A percentile compares a stretch with the other conserved stretches of the same genome.
These are phyloP conservation scores for Inosperma sp. DNA, from an alignment of 768 basidiomycete species.

Conservation along the genomic window DNA sequence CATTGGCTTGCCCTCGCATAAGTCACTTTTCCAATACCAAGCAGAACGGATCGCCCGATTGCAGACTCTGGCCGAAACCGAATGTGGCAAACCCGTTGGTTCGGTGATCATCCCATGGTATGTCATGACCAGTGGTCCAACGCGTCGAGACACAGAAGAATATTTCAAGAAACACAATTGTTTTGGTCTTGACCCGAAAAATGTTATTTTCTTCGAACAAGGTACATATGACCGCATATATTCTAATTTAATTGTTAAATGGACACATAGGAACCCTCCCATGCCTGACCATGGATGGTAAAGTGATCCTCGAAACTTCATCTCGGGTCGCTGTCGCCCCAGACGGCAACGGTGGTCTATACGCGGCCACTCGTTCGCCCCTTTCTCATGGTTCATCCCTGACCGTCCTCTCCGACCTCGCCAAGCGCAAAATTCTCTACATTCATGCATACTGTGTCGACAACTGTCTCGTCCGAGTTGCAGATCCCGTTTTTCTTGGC, in stretches of 20 bases:
- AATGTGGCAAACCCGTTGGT: slow-evolving; percentile 46
- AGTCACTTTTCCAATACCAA: slow-evolving; percentile 93
- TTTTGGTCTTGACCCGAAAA: slow-evolving; percentile 76
- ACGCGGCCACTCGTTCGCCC: slow-evolving; percentile 85
- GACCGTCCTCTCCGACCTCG: slow-evolving; percentile 83
- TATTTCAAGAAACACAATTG: slow-evolving; percentile 75
- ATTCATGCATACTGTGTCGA: slow-evolving; percentile 97
- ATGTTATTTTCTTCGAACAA: slow-evolving; percentile 95
- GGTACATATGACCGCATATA: slow-evolving; percentile 44
- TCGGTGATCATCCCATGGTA: slow-evolving; percentile 90
- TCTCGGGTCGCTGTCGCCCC: slow-evolving; percentile 90
- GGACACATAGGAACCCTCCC: slow-evolving; percentile 77
- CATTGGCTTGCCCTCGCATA: slow-evolving; percentile 89
- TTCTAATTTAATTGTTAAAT: slow-evolving; percentile 7
- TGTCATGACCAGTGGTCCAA: slow-evolving; percentile 98
- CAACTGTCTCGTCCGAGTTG: slow-evolving; percentile 96
- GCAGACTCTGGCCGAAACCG: slow-evolving; percentile 66
- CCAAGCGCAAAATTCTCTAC: slow-evolving; percentile 71
- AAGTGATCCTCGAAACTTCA: slow-evolving; percentile 78
- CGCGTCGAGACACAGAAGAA: slow-evolving; percentile 75
- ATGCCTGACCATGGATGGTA: slow-evolving; percentile 91
- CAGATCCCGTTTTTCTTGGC: slow-evolving; percentile 95
- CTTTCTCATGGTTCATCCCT: slow-evolving; percentile 53
- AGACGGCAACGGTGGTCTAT: slow-evolving; percentile 96
- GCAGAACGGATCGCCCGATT: slow-evolving; percentile 92